Percentiles rank a stretch among this genome's conserved stretches.
phyloP scores from a whole-genome alignment of 257 asterid species.

The Fraxinus quadrangulata region DNA sequence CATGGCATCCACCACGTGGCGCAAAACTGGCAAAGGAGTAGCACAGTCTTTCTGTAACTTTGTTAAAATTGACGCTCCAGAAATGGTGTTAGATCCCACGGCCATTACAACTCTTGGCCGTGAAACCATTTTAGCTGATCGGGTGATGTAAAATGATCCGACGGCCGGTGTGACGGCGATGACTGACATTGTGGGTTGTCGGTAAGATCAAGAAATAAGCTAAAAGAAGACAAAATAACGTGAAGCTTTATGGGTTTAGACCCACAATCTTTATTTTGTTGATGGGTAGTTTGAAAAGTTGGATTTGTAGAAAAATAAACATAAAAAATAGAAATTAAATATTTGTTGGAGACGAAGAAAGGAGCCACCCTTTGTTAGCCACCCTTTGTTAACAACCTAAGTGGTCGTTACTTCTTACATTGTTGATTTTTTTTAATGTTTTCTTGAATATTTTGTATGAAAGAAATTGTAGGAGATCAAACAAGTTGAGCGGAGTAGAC shows the following conservation, averaged over 20 bases:
- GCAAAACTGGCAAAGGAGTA: slow-evolving; percentile 71
- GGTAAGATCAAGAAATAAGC: slow-evolving; percentile 34
- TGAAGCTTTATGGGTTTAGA: slow-evolving; percentile 29
- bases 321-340: neutral
- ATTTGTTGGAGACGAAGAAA: neutral
- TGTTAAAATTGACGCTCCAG: slow-evolving; percentile 50
- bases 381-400: neutral
- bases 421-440: neutral
- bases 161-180: slow-evolving; percentile 40
- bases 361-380: neutral
- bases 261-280: slow-evolving; percentile 27
- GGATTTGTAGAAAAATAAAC: neutral
- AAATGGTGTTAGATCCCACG: slow-evolving; percentile 37
- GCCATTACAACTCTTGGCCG: slow-evolving; percentile 47
- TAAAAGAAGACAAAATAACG: slow-evolving; percentile 14
- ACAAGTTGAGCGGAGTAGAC: slow-evolving; percentile 39
- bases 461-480: neutral
- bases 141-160: slow-evolving; percentile 41
- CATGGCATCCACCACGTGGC: slow-evolving; percentile 76
- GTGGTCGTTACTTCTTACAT: slow-evolving; percentile 22
- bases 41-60: slow-evolving; percentile 70
- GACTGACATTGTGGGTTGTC: slow-evolving; percentile 48
- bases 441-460: neutral
- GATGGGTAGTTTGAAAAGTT: slow-evolving; percentile 34
- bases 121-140: slow-evolving; percentile 22